Evolutionary conservation across 108 stramenopile genomes (phyloP), one percentile per base, ranked within the genome.

Genomic region (Stephanodiscus minutulus): DNA sequence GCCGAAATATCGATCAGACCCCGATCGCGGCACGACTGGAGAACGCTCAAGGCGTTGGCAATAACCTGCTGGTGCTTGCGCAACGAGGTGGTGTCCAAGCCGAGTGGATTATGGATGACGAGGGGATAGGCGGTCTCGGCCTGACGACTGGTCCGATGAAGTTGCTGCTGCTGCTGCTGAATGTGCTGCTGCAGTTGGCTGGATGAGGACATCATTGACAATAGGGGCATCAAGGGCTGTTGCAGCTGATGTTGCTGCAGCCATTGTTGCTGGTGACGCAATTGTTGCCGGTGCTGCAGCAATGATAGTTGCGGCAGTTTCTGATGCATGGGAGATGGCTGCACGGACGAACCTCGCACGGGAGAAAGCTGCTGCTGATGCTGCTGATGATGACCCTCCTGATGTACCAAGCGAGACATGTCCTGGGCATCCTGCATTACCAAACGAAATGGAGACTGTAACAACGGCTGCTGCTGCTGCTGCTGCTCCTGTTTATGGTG

Each of bases 101-200:
- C 54, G 6, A 58, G 33, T 20, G 37, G 28, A 33, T 58, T 33
- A n/a, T 58, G 57, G 18, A 37, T 27, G 57, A 15, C 28, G 13
- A 37, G 18, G 20, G 50, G 5, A 24, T 7, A 6, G 17, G 20
- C 50, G 18, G 22, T 21, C 5, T 52, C 24, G 50, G 50, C 20
- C 20, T 52, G 50, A 52, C 18, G n/a, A 20, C 18, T 6, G 22
- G 2, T 21, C 1, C 9, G 50, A 52, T 52, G 50, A 18, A 21
- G 66, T 43, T 54, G 47, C 15, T 7, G 65, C 18, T 66, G 50
- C 41, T 39, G 33, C 44, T 43, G 41, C 1, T 43, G 63, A 0
- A 9, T 43, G 0, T 7, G 36, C 43, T 47, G 63, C 21, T 21
- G 63, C 36, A 64, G 21, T 5, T 66, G 50, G 24, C 10, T 17